Conservation (phyloP, 306 rosid genomes). For the Geum urbanum region DNA sequence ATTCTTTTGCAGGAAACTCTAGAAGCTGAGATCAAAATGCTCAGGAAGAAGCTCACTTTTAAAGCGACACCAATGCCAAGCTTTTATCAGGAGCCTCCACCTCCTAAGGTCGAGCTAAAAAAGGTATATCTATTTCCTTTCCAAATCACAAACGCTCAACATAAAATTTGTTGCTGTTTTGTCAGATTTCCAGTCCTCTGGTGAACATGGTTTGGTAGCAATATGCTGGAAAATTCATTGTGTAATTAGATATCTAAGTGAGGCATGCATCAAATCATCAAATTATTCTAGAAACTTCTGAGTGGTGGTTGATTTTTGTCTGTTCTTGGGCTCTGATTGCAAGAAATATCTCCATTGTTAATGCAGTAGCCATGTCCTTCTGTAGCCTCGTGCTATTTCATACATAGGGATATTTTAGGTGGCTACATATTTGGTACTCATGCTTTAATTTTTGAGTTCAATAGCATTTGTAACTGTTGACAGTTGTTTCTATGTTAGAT, state of each 20-base stretch:
- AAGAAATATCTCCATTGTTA: not conserved
- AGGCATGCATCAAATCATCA: not conserved
- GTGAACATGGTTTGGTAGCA: not conserved
- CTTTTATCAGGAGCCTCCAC: conserved; percentile 43
- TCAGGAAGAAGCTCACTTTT: conserved; percentile 35
- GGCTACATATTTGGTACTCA: not conserved
- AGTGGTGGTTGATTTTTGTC: not conserved
- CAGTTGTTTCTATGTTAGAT: not conserved
- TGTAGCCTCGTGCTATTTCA: conserved; percentile 2
- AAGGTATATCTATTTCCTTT: conserved; percentile 22
- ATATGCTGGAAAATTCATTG: not conserved
- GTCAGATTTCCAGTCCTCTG: not conserved
- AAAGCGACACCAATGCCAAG: conserved; percentile 46
- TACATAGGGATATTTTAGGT: not conserved
- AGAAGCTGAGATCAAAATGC: conserved; percentile 38
- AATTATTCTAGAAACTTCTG: not conserved
- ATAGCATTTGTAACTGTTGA: not conserved
- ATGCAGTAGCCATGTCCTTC: not conserved
- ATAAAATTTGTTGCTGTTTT: not conserved
- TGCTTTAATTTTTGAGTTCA: not conserved
- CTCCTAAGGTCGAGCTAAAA: conserved; percentile 40
- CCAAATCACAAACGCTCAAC: not conserved
- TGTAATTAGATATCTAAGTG: not conserved
- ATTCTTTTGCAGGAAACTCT: conserved; percentile 66
- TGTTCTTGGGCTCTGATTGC: not conserved